A percentile compares a stretch with the other conserved stretches of the same genome.
Conservation (phyloP, 2,329 filamentous ascomycete species). For the Corinectria fuckeliana region DNA sequence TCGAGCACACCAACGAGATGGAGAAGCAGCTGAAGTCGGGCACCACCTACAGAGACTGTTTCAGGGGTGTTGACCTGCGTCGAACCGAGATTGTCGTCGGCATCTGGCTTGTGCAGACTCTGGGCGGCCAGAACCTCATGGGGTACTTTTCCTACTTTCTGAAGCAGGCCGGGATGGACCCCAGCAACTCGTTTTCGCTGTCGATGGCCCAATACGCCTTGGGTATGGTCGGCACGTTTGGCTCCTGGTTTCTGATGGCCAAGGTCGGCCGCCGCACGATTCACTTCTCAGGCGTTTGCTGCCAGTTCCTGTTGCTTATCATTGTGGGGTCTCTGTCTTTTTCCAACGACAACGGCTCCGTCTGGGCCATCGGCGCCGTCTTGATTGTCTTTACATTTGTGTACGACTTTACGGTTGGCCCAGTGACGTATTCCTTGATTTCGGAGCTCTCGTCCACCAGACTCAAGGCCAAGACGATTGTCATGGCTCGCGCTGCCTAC, state of each 20-base stretch:
- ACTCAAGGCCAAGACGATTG: conserved; percentile 61
- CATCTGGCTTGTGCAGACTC: conserved; percentile 56
- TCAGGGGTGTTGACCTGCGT: conserved; percentile 58
- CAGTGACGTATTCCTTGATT: conserved; percentile 59
- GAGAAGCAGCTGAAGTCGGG: conserved; percentile 53
- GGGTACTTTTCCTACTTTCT: conserved; percentile 56
- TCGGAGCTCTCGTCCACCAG: conserved; percentile 61
- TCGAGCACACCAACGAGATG: conserved; percentile 59
- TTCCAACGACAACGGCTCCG: conserved; percentile 40
- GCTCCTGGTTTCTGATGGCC: conserved; percentile 58
- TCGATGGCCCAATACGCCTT: conserved; percentile 57
- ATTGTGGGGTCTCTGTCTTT: conserved; percentile 50
- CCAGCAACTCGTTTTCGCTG: conserved; percentile 51
- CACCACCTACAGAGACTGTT: conserved; percentile 57
- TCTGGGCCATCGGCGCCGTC: conserved; percentile 54
- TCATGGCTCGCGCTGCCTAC: conserved; percentile 52
- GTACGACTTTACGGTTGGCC: conserved; percentile 62
- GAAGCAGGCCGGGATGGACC: conserved; percentile 53
- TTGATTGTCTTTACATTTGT: conserved; percentile 59
- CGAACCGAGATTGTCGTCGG: conserved; percentile 59
- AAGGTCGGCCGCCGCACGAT: conserved; percentile 57
- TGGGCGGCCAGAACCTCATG: conserved; percentile 57
- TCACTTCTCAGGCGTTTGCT: conserved; percentile 53
- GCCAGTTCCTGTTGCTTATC: conserved; percentile 48
- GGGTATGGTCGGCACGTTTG: conserved; percentile 57